Percentiles rank a stretch among this genome's conserved stretches.
These are phyloP conservation scores for Hibiscus syriacus DNA, from an alignment of 345 rosid genomes.

Conservation along the genomic window DNA sequence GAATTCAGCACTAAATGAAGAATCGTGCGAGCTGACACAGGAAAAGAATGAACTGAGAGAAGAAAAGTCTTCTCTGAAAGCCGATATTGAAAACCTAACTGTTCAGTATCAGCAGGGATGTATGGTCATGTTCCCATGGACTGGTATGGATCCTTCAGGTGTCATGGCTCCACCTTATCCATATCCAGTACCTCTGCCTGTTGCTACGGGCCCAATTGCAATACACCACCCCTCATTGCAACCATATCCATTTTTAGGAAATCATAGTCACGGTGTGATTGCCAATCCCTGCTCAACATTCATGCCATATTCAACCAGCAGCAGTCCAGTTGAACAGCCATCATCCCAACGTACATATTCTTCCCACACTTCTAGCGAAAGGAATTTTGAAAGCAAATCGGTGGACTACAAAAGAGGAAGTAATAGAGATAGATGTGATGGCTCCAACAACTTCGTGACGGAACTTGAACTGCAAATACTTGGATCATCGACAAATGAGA, in stretches of 20 bases:
- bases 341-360: constrained; percentile 31
- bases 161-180: constrained; percentile 43
- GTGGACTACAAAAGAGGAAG: constrained; percentile 20
- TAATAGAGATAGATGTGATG: constrained; percentile 22
- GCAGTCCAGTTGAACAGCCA: constrained; percentile 29
- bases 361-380: constrained; percentile 41
- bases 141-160: constrained; percentile 40
- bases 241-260: constrained; percentile 43
- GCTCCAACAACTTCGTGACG: constrained; percentile 44
- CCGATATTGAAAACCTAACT: constrained; percentile 58
- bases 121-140: constrained; percentile 54
- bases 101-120: constrained; percentile 57
- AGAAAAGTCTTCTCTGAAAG: constrained; percentile 58
- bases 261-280: constrained; percentile 30
- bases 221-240: constrained; percentile 45
- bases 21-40: constrained; percentile 61
- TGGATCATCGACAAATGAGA: constrained; percentile 49
- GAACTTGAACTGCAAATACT: constrained; percentile 69
- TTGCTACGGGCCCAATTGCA: constrained; percentile 39
- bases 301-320: constrained; percentile 36
- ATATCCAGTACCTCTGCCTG: constrained; percentile 48
- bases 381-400: constrained; percentile 36
- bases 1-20: constrained; percentile 49
- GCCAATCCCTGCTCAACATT: constrained; percentile 46
- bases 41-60: constrained; percentile 73